phyloP scores from a whole-genome alignment of 2,329 filamentous ascomycete species.

The Penicillium sp. region DNA sequence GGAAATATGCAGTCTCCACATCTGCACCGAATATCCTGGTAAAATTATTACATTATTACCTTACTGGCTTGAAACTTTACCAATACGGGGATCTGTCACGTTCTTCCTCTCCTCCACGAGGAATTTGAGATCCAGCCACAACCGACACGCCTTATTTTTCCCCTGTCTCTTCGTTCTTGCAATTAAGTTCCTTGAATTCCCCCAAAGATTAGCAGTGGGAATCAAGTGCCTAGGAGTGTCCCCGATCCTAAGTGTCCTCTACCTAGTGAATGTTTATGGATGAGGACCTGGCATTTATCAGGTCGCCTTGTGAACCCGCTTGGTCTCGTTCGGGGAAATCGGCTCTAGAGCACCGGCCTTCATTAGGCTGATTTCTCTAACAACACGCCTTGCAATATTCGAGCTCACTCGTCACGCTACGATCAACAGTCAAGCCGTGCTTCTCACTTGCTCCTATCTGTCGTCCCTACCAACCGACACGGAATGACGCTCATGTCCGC shows the following conservation, averaged over 20 bases:
- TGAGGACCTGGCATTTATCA: conserved; percentile 3
- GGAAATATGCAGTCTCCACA: background rate
- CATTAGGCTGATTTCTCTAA: background rate
- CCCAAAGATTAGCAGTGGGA: background rate
- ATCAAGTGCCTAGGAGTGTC: background rate
- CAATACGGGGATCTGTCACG: conserved; percentile 6
- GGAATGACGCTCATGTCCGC: conserved; percentile 29
- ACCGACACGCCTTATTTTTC: conserved; percentile 6
- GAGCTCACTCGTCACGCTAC: background rate
- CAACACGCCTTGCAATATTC: background rate
- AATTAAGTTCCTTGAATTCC: background rate
- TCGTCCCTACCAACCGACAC: conserved; percentile 9
- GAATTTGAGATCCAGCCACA: conserved; percentile 25
- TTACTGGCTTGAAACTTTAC: background rate
- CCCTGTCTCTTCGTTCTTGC: background rate
- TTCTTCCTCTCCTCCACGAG: conserved; percentile 23
- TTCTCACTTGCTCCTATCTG: background rate
- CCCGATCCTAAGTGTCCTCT: background rate
- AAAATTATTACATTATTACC: background rate
- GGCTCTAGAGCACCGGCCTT: background rate
- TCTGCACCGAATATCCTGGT: background rate
- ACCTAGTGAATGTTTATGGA: background rate
- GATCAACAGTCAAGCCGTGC: background rate
- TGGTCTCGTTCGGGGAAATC: conserved; percentile 1
- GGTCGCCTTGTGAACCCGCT: background rate